phyloP scores from a whole-genome alignment of 139 green algal species.

The Closterium sp. region DNA sequence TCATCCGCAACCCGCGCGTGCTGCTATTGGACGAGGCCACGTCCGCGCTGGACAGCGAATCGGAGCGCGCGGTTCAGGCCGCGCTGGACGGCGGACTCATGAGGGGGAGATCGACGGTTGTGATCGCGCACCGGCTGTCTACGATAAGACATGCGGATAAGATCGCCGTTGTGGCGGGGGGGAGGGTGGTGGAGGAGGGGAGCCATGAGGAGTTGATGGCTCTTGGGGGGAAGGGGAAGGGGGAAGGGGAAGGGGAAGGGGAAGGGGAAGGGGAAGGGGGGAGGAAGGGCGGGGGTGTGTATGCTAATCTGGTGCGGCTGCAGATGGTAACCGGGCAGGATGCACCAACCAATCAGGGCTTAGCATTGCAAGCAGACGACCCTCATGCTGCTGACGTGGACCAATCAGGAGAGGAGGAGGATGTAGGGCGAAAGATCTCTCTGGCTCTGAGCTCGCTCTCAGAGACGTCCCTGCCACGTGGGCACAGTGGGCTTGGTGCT shows the following conservation, averaged over 20 bases:
- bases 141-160: conserved; percentile 48
- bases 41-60: conserved; percentile 41
- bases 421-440: neutral
- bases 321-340: neutral
- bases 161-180: conserved; percentile 46
- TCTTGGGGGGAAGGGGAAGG: conserved; percentile 21
- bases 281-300: conserved; percentile 15
- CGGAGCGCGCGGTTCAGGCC: conserved; percentile 76
- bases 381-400: neutral
- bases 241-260: conserved; percentile 63
- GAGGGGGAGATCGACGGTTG: conserved; percentile 35
- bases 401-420: neutral
- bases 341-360: neutral
- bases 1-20: conserved; percentile 66
- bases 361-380: neutral
- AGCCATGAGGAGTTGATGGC: conserved; percentile 54
- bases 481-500: neutral
- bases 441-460: neutral
- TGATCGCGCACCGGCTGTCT: conserved; percentile 47
- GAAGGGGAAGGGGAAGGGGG: neutral
- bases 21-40: conserved; percentile 80
- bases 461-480: neutral
- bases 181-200: conserved; percentile 36
- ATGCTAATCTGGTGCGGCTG: conserved; percentile 26
- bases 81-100: conserved; percentile 63